Base-by-base conservation (phyloP, 2,329 filamentous ascomycete species). In the Penicillium sp. region DNA sequence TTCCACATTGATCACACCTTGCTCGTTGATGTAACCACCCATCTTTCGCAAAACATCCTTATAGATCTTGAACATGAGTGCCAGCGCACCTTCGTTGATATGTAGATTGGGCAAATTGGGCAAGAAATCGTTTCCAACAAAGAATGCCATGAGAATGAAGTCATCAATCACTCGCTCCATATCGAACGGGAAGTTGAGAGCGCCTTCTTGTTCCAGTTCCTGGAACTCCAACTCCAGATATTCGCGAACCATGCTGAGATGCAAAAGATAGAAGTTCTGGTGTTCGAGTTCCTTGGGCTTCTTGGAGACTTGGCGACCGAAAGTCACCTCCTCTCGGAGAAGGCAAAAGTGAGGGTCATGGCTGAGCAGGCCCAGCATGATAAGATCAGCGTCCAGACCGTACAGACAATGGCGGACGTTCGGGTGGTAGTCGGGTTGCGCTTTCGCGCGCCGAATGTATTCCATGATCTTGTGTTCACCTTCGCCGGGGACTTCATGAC, bases 381-480 rank as follows among this genome's bases (percentile, higher is more conserved):
- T 99, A 67, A 99, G 82, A 82, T 99, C 95, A 49, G 95, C 95
- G 80, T 99, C 95, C 54, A 99, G 86, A 26, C 96, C 96, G 79
- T 99, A 99, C 65, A 99, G 84, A 79, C 96, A 99, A 80, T 99
- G 95, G 61, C 95, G 91, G 65, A 97, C 88, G 73, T 99, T 98
- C 54, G 92, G 86, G 76, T 97, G 89, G 79, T 99, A 99, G 66
- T 89, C 88, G 2, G 91, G 91, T 78, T 99, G 95, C 53, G 94
- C 93, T 83, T 98, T 98, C 65, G 95, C 92, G 79, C 96, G 92
- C 70, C 95, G 91, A 78, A 99, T 99, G 79, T 99, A 99, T 80
- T 99, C 96, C 95, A 99, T 99, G 80, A 99, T 97, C 82, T 99
- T 99, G 83, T 99, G 95, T 79, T 99, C 95, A 72, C 95, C 95